Evolutionary conservation across 768 basidiomycete species (phyloP).

Genomic region (Suillus bovinus): DNA sequence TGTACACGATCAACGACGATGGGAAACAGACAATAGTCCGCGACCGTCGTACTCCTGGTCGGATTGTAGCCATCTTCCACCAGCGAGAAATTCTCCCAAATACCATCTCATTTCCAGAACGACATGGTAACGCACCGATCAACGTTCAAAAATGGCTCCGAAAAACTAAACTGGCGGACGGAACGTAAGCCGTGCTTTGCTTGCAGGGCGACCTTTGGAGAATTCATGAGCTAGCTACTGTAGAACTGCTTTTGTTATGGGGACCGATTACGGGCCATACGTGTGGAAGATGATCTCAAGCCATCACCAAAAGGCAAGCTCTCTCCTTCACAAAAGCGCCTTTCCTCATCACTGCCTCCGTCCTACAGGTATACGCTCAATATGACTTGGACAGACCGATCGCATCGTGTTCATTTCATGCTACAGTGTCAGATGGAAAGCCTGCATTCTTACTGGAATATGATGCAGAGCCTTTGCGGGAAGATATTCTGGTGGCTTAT

Average conservation of each 20-base stretch:
- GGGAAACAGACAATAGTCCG: constrained; percentile 20
- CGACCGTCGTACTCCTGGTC: constrained; percentile 13
- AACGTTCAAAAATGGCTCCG: constrained; percentile 30
- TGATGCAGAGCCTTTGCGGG: constrained; percentile 27
- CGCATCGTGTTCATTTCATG: constrained; percentile 24
- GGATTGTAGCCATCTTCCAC: constrained; percentile 26
- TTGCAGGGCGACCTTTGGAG: no score
- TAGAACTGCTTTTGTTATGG: constrained; percentile 23
- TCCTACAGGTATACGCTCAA: constrained; percentile 23
- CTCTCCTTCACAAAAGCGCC: background rate
- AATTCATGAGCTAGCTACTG: background rate
- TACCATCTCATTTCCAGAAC: constrained; percentile 28
- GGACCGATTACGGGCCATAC: constrained; percentile 25
- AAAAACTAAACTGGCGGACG: constrained; percentile 23
- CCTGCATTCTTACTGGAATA: constrained; percentile 26
- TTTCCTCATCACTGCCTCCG: background rate
- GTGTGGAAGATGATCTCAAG: constrained; percentile 28
- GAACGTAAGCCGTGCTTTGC: constrained; percentile 21
- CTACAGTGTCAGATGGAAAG: constrained; percentile 1
- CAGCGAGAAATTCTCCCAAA: constrained; percentile 28
- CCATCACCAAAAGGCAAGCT: constrained; percentile 23
- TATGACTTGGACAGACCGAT: constrained; percentile 24
- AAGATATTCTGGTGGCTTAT: constrained; percentile 31
- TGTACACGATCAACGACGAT: constrained; percentile 27
- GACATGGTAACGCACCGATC: constrained; percentile 9